Evolutionary conservation across 257 asterid species (phyloP).

Genomic region (Solanum bulbocastanum): DNA sequence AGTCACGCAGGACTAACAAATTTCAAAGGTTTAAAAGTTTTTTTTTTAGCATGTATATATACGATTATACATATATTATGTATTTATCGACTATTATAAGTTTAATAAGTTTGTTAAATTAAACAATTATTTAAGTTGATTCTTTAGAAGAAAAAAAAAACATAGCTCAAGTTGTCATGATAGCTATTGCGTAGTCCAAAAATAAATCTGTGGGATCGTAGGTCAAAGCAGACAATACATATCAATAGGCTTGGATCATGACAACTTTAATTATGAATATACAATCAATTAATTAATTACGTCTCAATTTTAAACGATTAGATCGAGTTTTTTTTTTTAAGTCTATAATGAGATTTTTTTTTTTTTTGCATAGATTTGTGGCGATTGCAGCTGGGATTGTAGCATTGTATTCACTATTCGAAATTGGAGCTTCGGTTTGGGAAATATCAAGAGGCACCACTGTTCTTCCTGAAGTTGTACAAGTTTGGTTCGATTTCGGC

Average conservation of each 20-base stretch:
- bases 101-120: neutral
- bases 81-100: neutral
- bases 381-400: conserved; percentile 31
- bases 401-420: conserved; percentile 30
- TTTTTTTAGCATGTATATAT: neutral
- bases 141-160: neutral
- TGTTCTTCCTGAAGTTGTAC: conserved; percentile 26
- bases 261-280: neutral
- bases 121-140: neutral
- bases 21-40: no score
- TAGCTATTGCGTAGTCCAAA: neutral
- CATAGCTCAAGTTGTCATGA: neutral
- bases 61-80: neutral
- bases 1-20: neutral
- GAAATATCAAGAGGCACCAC: conserved; percentile 31
- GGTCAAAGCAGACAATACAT: neutral
- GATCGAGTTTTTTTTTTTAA: neutral
- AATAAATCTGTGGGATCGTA: neutral
- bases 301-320: neutral
- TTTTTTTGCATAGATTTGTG: conserved; percentile 6
- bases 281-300: neutral
- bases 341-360: neutral
- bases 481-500: conserved; percentile 41
- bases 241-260: neutral
- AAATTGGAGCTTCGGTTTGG: conserved; percentile 36